These are phyloP conservation scores for Hanseniaspora lachancei DNA, from an alignment of 805 yeast genomes.

Conservation along the genomic window DNA sequence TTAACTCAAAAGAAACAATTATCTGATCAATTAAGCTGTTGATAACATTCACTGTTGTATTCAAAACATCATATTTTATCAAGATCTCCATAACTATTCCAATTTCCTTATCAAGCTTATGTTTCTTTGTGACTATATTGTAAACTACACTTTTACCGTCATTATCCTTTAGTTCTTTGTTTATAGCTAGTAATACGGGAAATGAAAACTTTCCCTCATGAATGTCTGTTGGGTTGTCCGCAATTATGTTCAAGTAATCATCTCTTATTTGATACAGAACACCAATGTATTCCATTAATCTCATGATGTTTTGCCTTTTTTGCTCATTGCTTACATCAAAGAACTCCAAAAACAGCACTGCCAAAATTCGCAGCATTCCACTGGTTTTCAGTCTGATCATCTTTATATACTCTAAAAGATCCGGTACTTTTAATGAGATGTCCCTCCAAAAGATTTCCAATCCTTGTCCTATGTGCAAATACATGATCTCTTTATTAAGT, in stretches of 20 bases:
- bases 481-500: conserved; percentile 59
- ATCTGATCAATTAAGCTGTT: neutral
- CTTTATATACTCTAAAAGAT: conserved; percentile 47
- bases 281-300: conserved; percentile 66
- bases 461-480: conserved; percentile 83
- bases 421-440: conserved; percentile 35
- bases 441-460: conserved; percentile 84
- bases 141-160: conserved; percentile 31
- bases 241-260: conserved; percentile 60
- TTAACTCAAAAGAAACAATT: neutral
- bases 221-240: conserved; percentile 56
- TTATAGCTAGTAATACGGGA: conserved; percentile 62
- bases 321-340: conserved; percentile 32
- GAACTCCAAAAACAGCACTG: conserved; percentile 33
- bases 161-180: conserved; percentile 21
- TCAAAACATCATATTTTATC: neutral
- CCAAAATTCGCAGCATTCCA: conserved; percentile 65
- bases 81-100: neutral
- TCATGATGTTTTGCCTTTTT: conserved; percentile 22
- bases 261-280: conserved; percentile 75
- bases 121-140: conserved; percentile 32
- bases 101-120: conserved; percentile 21
- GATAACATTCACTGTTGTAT: neutral
- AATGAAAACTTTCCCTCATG: conserved; percentile 83
- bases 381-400: conserved; percentile 89